Percentiles rank a stretch among this genome's conserved stretches.
These are phyloP conservation scores for Mollisia scopiformis DNA, from an alignment of 2,329 filamentous ascomycete species.

Conservation along the genomic window DNA sequence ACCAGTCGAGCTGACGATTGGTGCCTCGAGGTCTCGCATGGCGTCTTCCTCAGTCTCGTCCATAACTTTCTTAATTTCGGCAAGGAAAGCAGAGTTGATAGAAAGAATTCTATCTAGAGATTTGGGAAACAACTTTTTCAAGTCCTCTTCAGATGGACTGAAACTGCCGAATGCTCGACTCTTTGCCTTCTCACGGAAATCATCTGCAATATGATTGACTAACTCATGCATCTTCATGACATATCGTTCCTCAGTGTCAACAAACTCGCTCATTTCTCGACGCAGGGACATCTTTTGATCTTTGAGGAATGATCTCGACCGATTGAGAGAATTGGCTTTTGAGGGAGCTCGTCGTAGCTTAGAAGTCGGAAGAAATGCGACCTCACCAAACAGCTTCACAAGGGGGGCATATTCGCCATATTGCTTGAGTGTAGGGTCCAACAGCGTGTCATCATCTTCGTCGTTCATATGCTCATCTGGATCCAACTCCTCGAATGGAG, in stretches of 20 bases:
- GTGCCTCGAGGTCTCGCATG: conserved; percentile 71
- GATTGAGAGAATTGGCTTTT: conserved; percentile 78
- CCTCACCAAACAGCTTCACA: conserved; percentile 79
- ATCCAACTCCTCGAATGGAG: conserved; percentile 61
- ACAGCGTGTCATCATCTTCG: conserved; percentile 60
- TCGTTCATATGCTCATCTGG: conserved; percentile 64
- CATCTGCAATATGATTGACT: conserved; percentile 77
- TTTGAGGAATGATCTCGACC: conserved; percentile 75
- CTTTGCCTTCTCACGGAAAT: conserved; percentile 74
- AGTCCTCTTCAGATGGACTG: conserved; percentile 72
- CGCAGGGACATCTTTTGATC: conserved; percentile 84
- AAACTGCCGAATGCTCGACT: conserved; percentile 60
- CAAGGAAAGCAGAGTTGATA: conserved; percentile 80
- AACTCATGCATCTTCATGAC: conserved; percentile 85
- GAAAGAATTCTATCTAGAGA: conserved; percentile 81
- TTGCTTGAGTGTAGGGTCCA: conserved; percentile 65
- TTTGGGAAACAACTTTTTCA: conserved; percentile 78
- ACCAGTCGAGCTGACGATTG: conserved; percentile 49
- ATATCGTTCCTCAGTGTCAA: conserved; percentile 94
- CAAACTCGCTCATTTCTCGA: conserved; percentile 85
- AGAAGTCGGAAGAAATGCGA: conserved; percentile 84
- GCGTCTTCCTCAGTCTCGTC: conserved; percentile 84
- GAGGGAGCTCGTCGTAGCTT: conserved; percentile 85
- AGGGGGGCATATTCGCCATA: conserved; percentile 80
- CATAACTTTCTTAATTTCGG: conserved; percentile 74